Percentiles rank a stretch among this genome's conserved stretches.
Conservation (phyloP, 768 basidiomycete species). For the Boletus rubescentipes region DNA sequence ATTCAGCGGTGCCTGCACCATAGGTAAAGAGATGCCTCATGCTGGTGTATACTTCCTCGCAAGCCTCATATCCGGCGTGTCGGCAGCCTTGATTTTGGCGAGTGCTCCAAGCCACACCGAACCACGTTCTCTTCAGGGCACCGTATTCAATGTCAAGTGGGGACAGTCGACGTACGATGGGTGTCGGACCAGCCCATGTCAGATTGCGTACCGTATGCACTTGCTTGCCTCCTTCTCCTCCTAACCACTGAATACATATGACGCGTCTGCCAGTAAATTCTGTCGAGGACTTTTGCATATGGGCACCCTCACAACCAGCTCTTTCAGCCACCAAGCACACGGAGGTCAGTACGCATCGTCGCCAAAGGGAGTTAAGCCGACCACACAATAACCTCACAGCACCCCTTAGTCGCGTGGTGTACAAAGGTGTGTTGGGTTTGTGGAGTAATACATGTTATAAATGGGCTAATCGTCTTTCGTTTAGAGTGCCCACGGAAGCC, state of each 20-base stretch:
- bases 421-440: constrained; percentile 32
- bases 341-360: constrained; percentile 43
- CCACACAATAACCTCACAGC: constrained; percentile 29
- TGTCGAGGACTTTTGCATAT: constrained; percentile 54
- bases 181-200: constrained; percentile 64
- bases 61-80: constrained; percentile 18
- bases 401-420: constrained; percentile 56
- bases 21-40: constrained; percentile 21
- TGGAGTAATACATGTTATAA: neutral
- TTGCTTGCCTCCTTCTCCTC: neutral
- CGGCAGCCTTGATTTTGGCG: constrained; percentile 19
- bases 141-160: constrained; percentile 47
- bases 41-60: constrained; percentile 19
- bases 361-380: constrained; percentile 10
- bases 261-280: constrained; percentile 47
- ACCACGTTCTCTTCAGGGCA: constrained; percentile 49
- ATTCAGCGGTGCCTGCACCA: constrained; percentile 14
- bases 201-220: constrained; percentile 57
- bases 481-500: constrained; percentile 59
- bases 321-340: constrained; percentile 58
- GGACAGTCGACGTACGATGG: constrained; percentile 66
- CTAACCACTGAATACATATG: neutral
- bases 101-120: constrained; percentile 36
- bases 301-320: constrained; percentile 50
- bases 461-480: neutral